These are phyloP conservation scores for Coemansia sp. DNA, from an alignment of 192 early-diverging fungal species.

Conservation along the genomic window DNA sequence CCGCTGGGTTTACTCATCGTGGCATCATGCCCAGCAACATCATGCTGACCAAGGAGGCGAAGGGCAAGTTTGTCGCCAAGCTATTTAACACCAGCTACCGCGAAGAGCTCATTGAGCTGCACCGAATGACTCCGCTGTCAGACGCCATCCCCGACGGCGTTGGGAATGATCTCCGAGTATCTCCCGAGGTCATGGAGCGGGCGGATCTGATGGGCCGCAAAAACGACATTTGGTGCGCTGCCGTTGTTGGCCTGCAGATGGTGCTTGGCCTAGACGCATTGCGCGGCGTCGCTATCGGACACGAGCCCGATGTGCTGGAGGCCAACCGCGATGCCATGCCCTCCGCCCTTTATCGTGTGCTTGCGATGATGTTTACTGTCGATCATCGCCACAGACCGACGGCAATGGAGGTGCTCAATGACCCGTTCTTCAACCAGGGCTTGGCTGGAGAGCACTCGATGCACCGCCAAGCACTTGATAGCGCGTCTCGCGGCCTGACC, in stretches of 20 bases:
- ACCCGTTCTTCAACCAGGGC: constrained; percentile 66
- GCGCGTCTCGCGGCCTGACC: constrained; percentile 24
- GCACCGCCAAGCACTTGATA: constrained; percentile 45
- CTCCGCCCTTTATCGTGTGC: constrained; percentile 46
- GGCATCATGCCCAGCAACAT: constrained; percentile 40
- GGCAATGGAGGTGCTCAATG: constrained; percentile 69
- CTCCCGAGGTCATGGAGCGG: constrained; percentile 63
- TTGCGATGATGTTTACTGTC: constrained; percentile 60
- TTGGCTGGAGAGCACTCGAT: constrained; percentile 44
- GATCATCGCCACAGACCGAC: constrained; percentile 72
- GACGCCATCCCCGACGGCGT: constrained; percentile 21
- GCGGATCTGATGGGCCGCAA: constrained; percentile 65
- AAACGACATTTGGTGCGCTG: constrained; percentile 75
- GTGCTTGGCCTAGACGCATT: constrained; percentile 62
- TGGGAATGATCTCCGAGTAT: constrained; percentile 48
- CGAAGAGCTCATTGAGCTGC: constrained; percentile 58
- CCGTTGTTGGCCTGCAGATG: constrained; percentile 69
- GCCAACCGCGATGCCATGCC: constrained; percentile 55
- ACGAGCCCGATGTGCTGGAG: constrained; percentile 55
- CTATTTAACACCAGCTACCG: constrained; percentile 66
- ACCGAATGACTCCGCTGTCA: constrained; percentile 44
- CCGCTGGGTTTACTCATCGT: constrained; percentile 66
- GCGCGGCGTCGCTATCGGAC: constrained; percentile 47
- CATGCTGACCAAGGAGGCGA: constrained; percentile 33
- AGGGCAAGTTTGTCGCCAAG: constrained; percentile 49